Conservation (phyloP, 1,139 yeast species). For the Pneumocystis murina region DNA sequence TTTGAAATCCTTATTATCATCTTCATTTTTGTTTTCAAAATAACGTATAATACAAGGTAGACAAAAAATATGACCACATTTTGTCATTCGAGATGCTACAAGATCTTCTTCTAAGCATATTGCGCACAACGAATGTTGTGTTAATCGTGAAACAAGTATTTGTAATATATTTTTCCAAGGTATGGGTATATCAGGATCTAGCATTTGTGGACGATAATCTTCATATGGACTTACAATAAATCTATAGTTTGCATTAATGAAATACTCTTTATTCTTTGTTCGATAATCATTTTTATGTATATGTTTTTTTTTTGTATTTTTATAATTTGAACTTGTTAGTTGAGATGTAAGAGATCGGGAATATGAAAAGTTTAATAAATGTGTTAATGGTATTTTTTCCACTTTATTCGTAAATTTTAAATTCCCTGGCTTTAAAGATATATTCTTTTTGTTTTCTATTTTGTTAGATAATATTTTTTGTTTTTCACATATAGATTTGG, state of each 20-base stretch:
- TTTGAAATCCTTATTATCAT: slow-evolving; percentile 20
- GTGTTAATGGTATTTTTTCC: not conserved
- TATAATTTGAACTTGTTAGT: not conserved
- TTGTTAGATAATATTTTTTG: not conserved
- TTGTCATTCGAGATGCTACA: slow-evolving; percentile 85
- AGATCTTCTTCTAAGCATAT: slow-evolving; percentile 76
- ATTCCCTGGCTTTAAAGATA: not conserved
- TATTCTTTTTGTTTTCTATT: not conserved
- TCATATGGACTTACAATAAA: slow-evolving; percentile 56
- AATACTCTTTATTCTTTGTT: slow-evolving; percentile 52
- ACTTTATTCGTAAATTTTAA: not conserved
- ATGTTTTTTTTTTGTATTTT: not conserved
- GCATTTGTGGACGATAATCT: slow-evolving; percentile 40
- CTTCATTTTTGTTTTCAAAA: slow-evolving; percentile 29
- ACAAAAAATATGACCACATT: slow-evolving; percentile 89
- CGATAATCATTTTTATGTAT: slow-evolving; percentile 17
- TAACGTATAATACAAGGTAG: slow-evolving; percentile 63
- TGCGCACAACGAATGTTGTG: slow-evolving; percentile 52
- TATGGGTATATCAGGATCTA: slow-evolving; percentile 65
- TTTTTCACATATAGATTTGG: not conserved
- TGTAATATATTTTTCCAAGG: slow-evolving; percentile 49
- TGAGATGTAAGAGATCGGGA: not conserved
- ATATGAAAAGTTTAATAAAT: not conserved
- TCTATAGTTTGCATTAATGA: slow-evolving; percentile 71
- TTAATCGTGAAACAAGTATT: slow-evolving; percentile 55